Percentiles rank a stretch among this genome's conserved stretches.
phyloP scores from a whole-genome alignment of 164 flowering plant species.

The Houttuynia cordata region DNA sequence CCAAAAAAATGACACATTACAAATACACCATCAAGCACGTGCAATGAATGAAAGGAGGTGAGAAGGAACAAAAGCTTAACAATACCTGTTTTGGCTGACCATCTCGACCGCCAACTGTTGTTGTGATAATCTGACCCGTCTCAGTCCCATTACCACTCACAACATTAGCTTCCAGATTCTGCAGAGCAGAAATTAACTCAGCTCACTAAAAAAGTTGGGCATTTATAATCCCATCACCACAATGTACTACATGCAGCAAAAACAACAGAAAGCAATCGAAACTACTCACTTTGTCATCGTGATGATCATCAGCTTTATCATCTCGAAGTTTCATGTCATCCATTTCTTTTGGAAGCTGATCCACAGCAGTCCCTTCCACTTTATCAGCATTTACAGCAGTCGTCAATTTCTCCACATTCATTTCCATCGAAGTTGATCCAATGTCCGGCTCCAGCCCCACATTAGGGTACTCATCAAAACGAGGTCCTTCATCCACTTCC shows the following conservation, averaged over 20 bases:
- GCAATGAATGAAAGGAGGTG: neutral
- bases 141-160: conserved; percentile 76
- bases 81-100: conserved; percentile 77
- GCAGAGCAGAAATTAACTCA: neutral
- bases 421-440: conserved; percentile 41
- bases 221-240: neutral
- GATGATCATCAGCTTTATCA: conserved; percentile 29
- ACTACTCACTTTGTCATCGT: conserved; percentile 44
- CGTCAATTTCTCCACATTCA: conserved; percentile 44
- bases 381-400: too few relatives aligned
- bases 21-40: neutral
- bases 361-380: conserved; percentile 29
- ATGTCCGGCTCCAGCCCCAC: conserved; percentile 22
- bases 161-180: conserved; percentile 55
- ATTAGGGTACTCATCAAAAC: conserved; percentile 18
- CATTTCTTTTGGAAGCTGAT: conserved; percentile 70
- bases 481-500: conserved; percentile 12
- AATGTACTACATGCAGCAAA: neutral
- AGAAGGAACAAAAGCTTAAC: neutral
- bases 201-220: neutral
- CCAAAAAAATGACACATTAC: too few relatives aligned
- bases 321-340: conserved; percentile 68
- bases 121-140: conserved; percentile 63
- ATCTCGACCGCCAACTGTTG: conserved; percentile 63
- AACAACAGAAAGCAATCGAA: neutral